Evolutionary conservation across 768 basidiomycete genomes (phyloP), one percentile per base, ranked within the genome.

Genomic region (Phanerochaete carnosa): DNA sequence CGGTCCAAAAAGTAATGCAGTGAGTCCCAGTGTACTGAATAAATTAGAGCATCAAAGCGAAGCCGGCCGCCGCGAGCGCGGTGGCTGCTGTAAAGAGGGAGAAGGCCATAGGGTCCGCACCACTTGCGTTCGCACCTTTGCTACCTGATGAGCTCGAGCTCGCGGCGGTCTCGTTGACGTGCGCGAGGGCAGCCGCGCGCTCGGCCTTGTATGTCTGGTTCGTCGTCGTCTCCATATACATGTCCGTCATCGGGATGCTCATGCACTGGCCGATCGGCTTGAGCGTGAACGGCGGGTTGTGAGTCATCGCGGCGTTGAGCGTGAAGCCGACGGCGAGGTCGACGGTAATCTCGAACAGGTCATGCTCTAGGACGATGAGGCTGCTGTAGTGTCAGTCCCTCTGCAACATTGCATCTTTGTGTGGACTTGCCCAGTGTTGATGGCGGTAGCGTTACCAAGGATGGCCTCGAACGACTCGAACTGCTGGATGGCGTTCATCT

Each of bases 261-360:
- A 82, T 79, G 80, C 96, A 98, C 60, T 84, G 66, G 29, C 92
- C 90, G 70, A 98, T 90, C 43, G 92, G 79, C 75, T 88, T 79
- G 62, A 90, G 77, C 85, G 75, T 84, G 71, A 95, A 86, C 2
- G 80, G 63, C 15, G 90, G 91, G 16, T 77, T 77, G 68, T 87
- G 85, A 23, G 67, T 80, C 67, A 90, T 72, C 23, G 94, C 95
- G 29, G 86, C 80, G 59, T 91, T 83, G 19, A 97, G 78, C 64
- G 92, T 88, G 76, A 94, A 95, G 25, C 91, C 93, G 59, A 89
- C 81, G 29, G 95, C 95, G 64, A 98, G 84, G 67, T 96, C 92
- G 55, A 96, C 94, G 13, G 92, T 90, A 68, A 92, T 85, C 64
- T 87, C 75, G 65, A 79, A 95, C 37, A 96, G 78, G 73, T 97